Base-by-base conservation (phyloP, 73 alveolate species). In the Paraurostyla sp. region DNA sequence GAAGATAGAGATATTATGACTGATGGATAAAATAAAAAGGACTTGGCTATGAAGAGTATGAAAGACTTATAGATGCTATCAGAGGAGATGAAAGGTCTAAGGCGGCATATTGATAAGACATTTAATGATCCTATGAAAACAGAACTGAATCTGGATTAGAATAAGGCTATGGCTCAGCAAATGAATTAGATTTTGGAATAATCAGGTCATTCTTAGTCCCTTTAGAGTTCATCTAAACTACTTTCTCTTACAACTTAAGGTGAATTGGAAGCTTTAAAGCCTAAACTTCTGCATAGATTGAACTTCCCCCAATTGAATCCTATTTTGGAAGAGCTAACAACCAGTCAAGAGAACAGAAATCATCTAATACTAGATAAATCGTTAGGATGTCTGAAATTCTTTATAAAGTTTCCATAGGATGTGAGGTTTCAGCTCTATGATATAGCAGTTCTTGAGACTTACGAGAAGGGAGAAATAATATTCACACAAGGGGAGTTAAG, bases 401-500 rank as follows among this genome's bases (percentile, higher is more conserved):
- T 85, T 49, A 71, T 45, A 38, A 71, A 85, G 30, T 85, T 65
- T 60, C 93, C 93, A 6, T 38, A 30, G 4, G 46, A 43, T 32
- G 42, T 85, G 50, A 85, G 93, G 35, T 20, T 0, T 0, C 33
- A 56, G 33, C 49, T 85, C 6, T 35, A 40, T 18, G 25, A 69
- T 18, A 6, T 43, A 33, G 83, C 87, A 29, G 13, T 16, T 3
- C 50, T 65, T 11, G 29, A 20, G 60, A 35, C 23, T 6, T 40
- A 11, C 23, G 40, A 71, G 27, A 49, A 58, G 33, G 87, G 60
- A 4, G 88, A 85, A 18, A 40, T 50, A 2, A 50, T 85, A 29
- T 85, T 85, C 71, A 30, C 15, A 22, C 71, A 85, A 71, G 93
- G 93, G 4, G 80, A 56, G 22, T 15, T 23, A 22, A 80, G 93